Conservation (phyloP, 441 rosid species). For the Adansonia rubrostipa region DNA sequence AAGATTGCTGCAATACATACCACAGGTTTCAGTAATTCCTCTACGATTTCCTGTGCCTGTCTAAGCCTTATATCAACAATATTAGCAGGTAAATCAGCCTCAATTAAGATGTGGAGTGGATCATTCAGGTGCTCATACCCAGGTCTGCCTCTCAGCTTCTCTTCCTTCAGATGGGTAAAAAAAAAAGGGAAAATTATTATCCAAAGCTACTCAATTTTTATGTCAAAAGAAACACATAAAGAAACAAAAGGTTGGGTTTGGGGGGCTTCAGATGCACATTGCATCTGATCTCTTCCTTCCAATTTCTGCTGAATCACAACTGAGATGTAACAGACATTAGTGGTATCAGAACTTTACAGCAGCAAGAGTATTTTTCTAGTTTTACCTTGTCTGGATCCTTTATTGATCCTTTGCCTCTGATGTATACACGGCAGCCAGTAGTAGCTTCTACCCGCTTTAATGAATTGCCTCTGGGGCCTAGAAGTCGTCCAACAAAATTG, state of each 20-base stretch:
- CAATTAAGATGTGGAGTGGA: slow-evolving; percentile 91
- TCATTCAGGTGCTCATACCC: slow-evolving; percentile 96
- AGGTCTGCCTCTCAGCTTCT: slow-evolving; percentile 87
- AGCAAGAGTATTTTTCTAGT: not conserved
- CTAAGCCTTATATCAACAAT: slow-evolving; percentile 82
- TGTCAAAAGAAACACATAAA: not conserved
- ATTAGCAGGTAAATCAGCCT: slow-evolving; percentile 89
- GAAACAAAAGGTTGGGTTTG: no score
- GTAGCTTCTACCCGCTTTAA: slow-evolving; percentile 91
- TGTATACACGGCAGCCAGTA: slow-evolving; percentile 89
- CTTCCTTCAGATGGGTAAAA: slow-evolving; percentile 61
- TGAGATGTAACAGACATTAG: not conserved
- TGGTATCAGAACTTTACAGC: slow-evolving; percentile 3
- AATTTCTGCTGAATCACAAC: not conserved
- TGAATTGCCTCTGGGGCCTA: slow-evolving; percentile 91
- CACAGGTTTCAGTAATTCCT: slow-evolving; percentile 96
- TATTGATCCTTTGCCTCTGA: slow-evolving; percentile 96
- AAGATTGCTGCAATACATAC: slow-evolving; percentile 38
- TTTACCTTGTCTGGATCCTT: slow-evolving; percentile 93
- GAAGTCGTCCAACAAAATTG: slow-evolving; percentile 90
- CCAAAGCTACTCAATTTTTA: slow-evolving; percentile 20
- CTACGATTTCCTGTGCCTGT: slow-evolving; percentile 94
- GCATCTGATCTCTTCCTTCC: not conserved
- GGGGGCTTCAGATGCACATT: not conserved
- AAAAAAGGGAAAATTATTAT: slow-evolving; percentile 30